A percentile compares a stretch with the other conserved stretches of the same genome.
These are phyloP conservation scores for Exophiala aquamarina DNA, from an alignment of 2,329 filamentous ascomycete genomes.

Conservation along the genomic window DNA sequence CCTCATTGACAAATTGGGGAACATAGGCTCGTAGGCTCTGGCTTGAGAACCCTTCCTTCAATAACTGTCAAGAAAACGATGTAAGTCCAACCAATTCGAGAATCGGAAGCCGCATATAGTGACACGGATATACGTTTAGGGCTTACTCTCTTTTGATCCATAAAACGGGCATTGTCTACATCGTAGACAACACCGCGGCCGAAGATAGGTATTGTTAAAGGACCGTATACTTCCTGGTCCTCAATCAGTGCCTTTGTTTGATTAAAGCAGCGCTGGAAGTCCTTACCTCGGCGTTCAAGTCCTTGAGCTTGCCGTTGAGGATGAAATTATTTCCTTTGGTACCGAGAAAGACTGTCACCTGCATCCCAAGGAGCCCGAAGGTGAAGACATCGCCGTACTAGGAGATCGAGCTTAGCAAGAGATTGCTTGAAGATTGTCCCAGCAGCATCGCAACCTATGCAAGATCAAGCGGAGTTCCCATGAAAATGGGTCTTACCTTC, in stretches of 20 bases:
- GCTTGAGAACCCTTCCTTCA: conserved; percentile 64
- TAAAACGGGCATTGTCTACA: conserved; percentile 85
- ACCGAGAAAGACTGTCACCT: conserved; percentile 82
- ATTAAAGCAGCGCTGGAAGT: too few species aligned
- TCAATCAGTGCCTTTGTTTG: background rate
- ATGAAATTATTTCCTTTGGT: conserved; percentile 87
- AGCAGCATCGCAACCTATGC: too few species aligned
- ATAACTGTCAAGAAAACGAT: conserved; percentile 47
- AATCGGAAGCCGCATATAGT: conserved; percentile 20
- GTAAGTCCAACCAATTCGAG: conserved; percentile 3
- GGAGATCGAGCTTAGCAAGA: background rate
- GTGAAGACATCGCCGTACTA: conserved; percentile 89
- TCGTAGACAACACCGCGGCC: conserved; percentile 87
- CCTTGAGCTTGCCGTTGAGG: conserved; percentile 84
- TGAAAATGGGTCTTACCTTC: conserved; percentile 61
- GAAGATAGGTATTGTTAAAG: conserved; percentile 70
- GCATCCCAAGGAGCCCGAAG: conserved; percentile 83
- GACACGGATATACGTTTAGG: too few species aligned
- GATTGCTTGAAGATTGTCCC: too few species aligned
- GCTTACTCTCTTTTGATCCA: conserved; percentile 90
- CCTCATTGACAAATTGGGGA: conserved; percentile 73
- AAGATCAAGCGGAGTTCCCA: too few species aligned
- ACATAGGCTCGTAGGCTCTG: conserved; percentile 71
- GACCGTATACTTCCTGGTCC: conserved; percentile 70
- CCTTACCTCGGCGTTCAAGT: conserved; percentile 72